Evolutionary conservation across 2,329 filamentous ascomycete genomes (phyloP).

Genomic region (Aspergillus sp.): DNA sequence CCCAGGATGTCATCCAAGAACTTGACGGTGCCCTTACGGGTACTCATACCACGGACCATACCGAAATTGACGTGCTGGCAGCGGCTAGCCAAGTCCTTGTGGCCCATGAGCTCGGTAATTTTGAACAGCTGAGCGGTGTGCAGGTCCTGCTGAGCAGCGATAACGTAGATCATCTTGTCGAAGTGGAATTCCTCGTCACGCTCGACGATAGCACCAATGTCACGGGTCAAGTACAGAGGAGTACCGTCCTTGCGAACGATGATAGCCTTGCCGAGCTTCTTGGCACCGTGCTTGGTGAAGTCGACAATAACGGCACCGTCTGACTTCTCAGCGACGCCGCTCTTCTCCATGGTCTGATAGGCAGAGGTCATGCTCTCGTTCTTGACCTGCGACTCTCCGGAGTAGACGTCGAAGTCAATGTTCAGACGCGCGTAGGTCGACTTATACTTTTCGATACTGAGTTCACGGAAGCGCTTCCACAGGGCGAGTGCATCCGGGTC

Average conservation of each 20-base stretch:
- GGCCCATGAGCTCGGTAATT: constrained; percentile 56
- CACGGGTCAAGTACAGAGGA: constrained; percentile 61
- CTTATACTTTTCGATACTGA: constrained; percentile 59
- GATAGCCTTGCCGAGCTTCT: constrained; percentile 61
- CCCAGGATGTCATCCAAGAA: constrained; percentile 66
- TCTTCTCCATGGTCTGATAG: constrained; percentile 52
- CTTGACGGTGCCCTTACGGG: constrained; percentile 64
- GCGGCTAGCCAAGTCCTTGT: constrained; percentile 52
- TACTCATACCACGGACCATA: constrained; percentile 61
- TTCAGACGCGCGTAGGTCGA: constrained; percentile 58
- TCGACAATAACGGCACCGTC: constrained; percentile 64
- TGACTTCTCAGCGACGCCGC: constrained; percentile 56
- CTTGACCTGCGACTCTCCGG: constrained; percentile 62
- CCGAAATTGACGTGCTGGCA: constrained; percentile 61
- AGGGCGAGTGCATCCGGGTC: constrained; percentile 53
- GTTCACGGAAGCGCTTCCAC: constrained; percentile 58
- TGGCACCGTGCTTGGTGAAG: constrained; percentile 60
- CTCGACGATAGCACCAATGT: constrained; percentile 60
- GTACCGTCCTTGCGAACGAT: constrained; percentile 62
- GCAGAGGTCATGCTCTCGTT: constrained; percentile 56
- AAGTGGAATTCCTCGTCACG: constrained; percentile 56
- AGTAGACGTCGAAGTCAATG: constrained; percentile 60
- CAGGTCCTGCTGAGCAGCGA: constrained; percentile 58
- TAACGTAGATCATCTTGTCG: constrained; percentile 63
- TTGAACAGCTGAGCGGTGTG: constrained; percentile 61